Conservation (phyloP, 805 yeast genomes). For the Cyberlindnera mycetangii region DNA sequence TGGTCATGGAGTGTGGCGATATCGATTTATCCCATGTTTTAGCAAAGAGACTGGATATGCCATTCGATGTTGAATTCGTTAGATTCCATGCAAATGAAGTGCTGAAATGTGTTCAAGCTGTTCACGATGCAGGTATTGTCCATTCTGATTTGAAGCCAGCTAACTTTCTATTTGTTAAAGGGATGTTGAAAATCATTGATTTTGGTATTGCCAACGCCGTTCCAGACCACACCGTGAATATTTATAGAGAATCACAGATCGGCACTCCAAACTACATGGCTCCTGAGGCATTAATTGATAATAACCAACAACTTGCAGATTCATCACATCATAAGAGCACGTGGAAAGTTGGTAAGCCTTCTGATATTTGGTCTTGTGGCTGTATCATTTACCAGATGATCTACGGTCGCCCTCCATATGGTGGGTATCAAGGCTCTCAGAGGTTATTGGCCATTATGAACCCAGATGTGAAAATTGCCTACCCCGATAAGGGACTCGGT, state of each 20-base stretch:
- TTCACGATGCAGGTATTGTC: conserved; percentile 83
- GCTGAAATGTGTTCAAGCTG: conserved; percentile 78
- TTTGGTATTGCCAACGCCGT: conserved; percentile 96
- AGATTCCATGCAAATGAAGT: conserved; percentile 77
- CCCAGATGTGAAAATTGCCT: conserved; percentile 69
- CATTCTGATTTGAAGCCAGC: conserved; percentile 77
- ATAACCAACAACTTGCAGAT: conserved; percentile 29
- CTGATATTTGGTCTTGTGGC: conserved; percentile 98
- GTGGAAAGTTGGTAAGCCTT: conserved; percentile 87
- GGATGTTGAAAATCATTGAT: conserved; percentile 83
- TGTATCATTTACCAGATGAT: conserved; percentile 94
- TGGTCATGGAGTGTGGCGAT: conserved; percentile 96
- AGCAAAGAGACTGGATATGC: conserved; percentile 46
- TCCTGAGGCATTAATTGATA: conserved; percentile 85
- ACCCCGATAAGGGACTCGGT: conserved; percentile 61
- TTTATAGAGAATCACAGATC: conserved; percentile 84
- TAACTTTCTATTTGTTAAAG: conserved; percentile 76
- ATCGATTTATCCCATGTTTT: conserved; percentile 83
- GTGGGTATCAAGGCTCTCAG: conserved; percentile 69
- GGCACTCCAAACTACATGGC: conserved; percentile 99
- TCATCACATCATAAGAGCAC: conserved; percentile 29
- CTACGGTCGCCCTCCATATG: conserved; percentile 91
- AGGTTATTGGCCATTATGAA: conserved; percentile 82
- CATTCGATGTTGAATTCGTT: conserved; percentile 71
- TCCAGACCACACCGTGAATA: conserved; percentile 86